Percentiles rank a stretch among this genome's conserved stretches.
Conservation (phyloP, 768 basidiomycete genomes). For the Goffeauzyma gilvescens region DNA sequence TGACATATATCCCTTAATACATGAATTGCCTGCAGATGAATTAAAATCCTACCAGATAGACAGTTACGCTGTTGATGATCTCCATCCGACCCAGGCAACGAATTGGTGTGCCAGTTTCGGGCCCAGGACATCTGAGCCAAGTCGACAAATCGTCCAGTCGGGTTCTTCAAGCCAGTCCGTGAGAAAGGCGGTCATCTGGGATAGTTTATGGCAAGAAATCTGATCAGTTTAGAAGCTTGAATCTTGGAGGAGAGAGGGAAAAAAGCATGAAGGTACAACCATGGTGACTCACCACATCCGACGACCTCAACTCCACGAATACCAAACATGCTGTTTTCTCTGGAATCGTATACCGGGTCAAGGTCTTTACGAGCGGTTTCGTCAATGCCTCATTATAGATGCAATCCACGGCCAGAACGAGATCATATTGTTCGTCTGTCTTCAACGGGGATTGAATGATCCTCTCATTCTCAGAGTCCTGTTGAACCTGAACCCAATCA, state of each 20-base stretch:
- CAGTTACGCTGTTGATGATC: not conserved
- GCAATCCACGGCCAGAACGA: constrained; percentile 28
- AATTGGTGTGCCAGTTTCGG: constrained; percentile 12
- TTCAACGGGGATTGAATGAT: not conserved
- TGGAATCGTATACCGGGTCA: constrained; percentile 15
- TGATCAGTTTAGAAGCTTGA: not conserved
- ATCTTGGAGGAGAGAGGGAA: not conserved
- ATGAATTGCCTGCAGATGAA: too few relatives aligned
- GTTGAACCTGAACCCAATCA: constrained; percentile 21
- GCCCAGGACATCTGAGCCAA: constrained; percentile 17
- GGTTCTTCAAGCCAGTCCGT: constrained; percentile 16
- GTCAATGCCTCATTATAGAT: constrained; percentile 30
- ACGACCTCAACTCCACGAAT: constrained; percentile 25
- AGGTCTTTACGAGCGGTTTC: constrained; percentile 22
- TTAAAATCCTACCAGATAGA: not conserved
- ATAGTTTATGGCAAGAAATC: not conserved
- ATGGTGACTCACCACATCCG: constrained; percentile 22
- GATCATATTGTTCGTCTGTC: constrained; percentile 12
- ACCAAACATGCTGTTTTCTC: constrained; percentile 22
- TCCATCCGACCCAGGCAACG: constrained; percentile 27
- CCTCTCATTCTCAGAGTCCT: not conserved
- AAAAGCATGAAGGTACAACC: too few relatives aligned
- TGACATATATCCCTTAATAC: too few relatives aligned
- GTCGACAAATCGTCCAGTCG: constrained; percentile 19
- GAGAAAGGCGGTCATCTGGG: constrained; percentile 21